phyloP scores from a whole-genome alignment of 441 rosid species.

The Jatropha podagrica region DNA sequence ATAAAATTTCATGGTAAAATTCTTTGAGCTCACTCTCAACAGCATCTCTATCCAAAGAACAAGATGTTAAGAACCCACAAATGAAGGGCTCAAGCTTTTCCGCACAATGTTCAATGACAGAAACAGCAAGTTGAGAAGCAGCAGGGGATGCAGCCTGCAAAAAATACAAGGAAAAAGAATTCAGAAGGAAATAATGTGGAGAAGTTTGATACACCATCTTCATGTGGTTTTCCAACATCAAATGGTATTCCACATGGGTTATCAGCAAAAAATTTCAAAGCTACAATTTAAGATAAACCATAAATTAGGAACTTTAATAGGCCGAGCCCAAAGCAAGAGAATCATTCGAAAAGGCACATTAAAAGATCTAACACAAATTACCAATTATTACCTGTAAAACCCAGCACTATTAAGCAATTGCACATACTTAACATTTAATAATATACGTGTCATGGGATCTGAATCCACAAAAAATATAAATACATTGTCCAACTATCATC shows the following conservation, averaged over 20 bases:
- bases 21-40: slow-evolving; percentile 67
- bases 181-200: not conserved
- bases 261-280: not conserved
- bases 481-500: not conserved
- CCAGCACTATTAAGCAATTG: not conserved
- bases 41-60: slow-evolving; percentile 70
- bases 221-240: not conserved
- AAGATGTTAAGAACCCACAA: slow-evolving; percentile 74
- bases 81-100: slow-evolving; percentile 71
- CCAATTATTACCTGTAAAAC: not conserved
- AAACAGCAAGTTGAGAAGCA: slow-evolving; percentile 71
- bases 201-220: not conserved
- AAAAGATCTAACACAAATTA: not conserved
- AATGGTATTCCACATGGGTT: not conserved
- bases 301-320: not conserved
- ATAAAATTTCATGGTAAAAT: slow-evolving; percentile 77
- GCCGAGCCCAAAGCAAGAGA: not conserved
- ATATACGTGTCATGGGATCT: not conserved
- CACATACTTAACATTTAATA: not conserved
- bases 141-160: slow-evolving; percentile 55
- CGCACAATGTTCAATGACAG: slow-evolving; percentile 67
- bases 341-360: no score
- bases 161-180: slow-evolving; percentile 12
- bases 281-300: not conserved
- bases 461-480: not conserved